A percentile compares a stretch with the other conserved stretches of the same genome.
phyloP scores from a whole-genome alignment of 441 rosid genomes.

The Biscutella laevigata region DNA sequence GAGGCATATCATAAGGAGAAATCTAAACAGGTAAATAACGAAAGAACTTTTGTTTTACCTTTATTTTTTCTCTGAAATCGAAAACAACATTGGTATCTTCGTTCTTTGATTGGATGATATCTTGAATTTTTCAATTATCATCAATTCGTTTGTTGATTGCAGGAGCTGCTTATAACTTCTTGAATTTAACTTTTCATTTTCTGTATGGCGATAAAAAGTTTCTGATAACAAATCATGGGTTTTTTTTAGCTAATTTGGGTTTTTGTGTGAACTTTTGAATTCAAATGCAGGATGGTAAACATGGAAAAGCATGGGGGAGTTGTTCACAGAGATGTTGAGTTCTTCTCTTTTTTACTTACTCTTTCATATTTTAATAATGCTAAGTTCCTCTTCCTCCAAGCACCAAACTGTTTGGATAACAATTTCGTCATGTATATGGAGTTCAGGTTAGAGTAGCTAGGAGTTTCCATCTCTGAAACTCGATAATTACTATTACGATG shows the following conservation, averaged over 20 bases:
- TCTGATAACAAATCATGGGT: not conserved
- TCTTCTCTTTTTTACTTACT: not conserved
- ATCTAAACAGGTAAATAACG: no score
- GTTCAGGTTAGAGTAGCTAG: not conserved
- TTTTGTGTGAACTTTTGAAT: conserved; percentile 10
- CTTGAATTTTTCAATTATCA: no score
- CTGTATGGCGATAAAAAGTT: not conserved
- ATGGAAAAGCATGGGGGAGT: conserved; percentile 97
- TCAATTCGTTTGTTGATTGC: no score
- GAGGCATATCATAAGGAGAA: no score
- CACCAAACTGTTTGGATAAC: not conserved
- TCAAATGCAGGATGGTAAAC: conserved; percentile 73
- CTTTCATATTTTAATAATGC: not conserved
- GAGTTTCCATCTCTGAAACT: not conserved
- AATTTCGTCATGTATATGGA: not conserved
- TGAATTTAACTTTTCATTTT: not conserved
- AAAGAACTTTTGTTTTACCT: no score
- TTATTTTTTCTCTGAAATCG: no score
- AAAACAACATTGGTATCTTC: no score
- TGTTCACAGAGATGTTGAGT: conserved; percentile 76
- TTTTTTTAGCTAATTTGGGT: conserved; percentile 7
- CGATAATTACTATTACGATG: not conserved
- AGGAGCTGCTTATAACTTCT: no score
- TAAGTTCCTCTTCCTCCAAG: not conserved
- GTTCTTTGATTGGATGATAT: no score